A percentile compares a stretch with the other conserved stretches of the same genome.
Conservation (phyloP, 1,139 yeast species). For the Nakaseomyces kungkrabaensis region DNA sequence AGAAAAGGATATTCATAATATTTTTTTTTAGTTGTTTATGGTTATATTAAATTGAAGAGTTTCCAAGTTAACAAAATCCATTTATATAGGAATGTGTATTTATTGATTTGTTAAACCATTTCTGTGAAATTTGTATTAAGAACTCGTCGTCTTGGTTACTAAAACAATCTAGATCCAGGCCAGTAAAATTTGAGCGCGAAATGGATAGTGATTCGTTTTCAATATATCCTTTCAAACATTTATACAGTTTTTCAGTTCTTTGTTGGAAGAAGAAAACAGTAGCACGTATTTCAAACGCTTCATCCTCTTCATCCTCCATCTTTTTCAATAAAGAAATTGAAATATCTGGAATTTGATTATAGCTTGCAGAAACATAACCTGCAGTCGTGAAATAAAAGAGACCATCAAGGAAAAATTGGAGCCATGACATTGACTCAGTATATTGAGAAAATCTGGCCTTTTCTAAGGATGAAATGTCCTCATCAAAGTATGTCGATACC, state of each 20-base stretch:
- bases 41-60: not conserved
- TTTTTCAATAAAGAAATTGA: conserved; percentile 22
- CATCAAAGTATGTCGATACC: conserved; percentile 10
- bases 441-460: conserved; percentile 14
- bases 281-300: conserved; percentile 20
- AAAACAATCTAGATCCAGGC: conserved; percentile 25
- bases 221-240: conserved; percentile 11
- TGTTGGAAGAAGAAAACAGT: conserved; percentile 19
- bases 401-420: conserved; percentile 60
- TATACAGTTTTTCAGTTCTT: conserved; percentile 13
- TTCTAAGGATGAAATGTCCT: conserved; percentile 19
- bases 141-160: conserved; percentile 23
- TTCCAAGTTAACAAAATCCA: not conserved
- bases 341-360: conserved; percentile 8
- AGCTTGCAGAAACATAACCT: conserved; percentile 43
- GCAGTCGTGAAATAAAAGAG: conserved; percentile 82
- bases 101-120: conserved; percentile 18
- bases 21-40: too few species aligned
- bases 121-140: conserved; percentile 12
- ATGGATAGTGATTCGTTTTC: conserved; percentile 11
- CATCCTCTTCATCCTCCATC: conserved; percentile 19
- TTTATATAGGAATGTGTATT: not conserved
- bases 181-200: conserved; percentile 14
- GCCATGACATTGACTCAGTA: conserved; percentile 48
- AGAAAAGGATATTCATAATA: too few species aligned